Conservation (phyloP, 2,329 filamentous ascomycete genomes). For the Talaromyces amestolkiae region DNA sequence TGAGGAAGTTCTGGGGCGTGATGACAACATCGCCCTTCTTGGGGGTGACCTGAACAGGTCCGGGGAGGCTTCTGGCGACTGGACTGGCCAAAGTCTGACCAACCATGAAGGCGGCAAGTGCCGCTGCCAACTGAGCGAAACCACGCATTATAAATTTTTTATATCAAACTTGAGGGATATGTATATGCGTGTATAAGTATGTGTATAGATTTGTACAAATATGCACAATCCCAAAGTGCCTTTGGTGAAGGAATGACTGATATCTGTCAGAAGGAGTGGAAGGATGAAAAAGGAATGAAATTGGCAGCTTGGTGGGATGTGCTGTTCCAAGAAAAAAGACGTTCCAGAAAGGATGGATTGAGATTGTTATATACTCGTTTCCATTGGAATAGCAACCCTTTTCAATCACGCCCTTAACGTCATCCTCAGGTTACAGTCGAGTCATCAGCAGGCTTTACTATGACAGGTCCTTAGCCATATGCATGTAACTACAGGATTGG, state of each 20-base stretch:
- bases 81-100: constrained; percentile 14
- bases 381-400: not conserved
- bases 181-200: not conserved
- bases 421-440: constrained; percentile 14
- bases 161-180: not conserved
- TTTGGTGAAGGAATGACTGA: not conserved
- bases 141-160: constrained; percentile 6
- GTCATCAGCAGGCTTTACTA: constrained; percentile 1
- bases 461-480: not conserved
- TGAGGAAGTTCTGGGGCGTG: constrained; percentile 10
- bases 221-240: not conserved
- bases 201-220: not conserved
- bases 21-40: constrained; percentile 5
- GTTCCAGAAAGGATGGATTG: not conserved
- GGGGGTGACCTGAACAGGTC: constrained; percentile 13
- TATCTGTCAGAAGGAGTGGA: not conserved
- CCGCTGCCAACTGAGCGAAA: constrained; percentile 6
- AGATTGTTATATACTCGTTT: not conserved
- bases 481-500: constrained; percentile 12
- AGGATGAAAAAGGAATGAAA: constrained; percentile 1
- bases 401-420: not conserved
- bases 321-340: not conserved
- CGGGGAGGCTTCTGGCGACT: not conserved
- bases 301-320: not conserved
- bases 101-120: constrained; percentile 12